phyloP scores from a whole-genome alignment of 345 rosid genomes.

The Luvunga scandens region DNA sequence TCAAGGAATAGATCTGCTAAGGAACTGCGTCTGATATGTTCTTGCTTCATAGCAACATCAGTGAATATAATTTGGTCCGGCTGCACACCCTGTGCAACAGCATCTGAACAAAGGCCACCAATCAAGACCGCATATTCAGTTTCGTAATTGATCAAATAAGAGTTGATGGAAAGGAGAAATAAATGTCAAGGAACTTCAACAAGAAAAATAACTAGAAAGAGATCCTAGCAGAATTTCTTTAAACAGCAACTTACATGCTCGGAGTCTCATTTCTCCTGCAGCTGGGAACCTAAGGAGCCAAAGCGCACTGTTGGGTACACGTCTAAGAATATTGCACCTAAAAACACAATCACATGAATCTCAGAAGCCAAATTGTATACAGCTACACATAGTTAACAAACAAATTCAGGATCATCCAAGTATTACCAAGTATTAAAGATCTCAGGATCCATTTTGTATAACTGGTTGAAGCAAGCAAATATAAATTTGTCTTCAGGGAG shows the following conservation, averaged over 20 bases:
- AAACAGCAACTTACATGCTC: conserved; percentile 53
- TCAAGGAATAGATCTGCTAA: conserved; percentile 96
- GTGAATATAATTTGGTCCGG: conserved; percentile 94
- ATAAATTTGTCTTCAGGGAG: conserved; percentile 95
- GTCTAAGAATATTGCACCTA: conserved; percentile 98
- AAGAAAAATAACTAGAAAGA: not conserved
- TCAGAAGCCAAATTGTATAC: not conserved
- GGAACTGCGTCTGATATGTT: conserved; percentile 92
- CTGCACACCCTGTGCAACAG: conserved; percentile 76
- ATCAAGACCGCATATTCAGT: not conserved
- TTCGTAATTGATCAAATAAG: not conserved
- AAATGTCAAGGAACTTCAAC: not conserved
- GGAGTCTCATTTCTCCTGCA: conserved; percentile 94
- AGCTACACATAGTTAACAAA: not conserved
- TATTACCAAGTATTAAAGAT: conserved; percentile 82
- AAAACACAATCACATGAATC: not conserved
- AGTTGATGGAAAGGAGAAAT: not conserved
- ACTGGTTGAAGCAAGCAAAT: conserved; percentile 98
- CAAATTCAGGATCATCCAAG: not conserved
- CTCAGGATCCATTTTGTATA: conserved; percentile 99
- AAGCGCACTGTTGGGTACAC: conserved; percentile 91
- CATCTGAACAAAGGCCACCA: conserved; percentile 52
- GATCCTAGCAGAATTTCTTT: not conserved
- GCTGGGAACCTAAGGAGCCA: conserved; percentile 99
- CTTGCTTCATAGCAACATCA: conserved; percentile 96